Conservation (phyloP, 208 protist genomes). For the Leishmania amazonensis region DNA sequence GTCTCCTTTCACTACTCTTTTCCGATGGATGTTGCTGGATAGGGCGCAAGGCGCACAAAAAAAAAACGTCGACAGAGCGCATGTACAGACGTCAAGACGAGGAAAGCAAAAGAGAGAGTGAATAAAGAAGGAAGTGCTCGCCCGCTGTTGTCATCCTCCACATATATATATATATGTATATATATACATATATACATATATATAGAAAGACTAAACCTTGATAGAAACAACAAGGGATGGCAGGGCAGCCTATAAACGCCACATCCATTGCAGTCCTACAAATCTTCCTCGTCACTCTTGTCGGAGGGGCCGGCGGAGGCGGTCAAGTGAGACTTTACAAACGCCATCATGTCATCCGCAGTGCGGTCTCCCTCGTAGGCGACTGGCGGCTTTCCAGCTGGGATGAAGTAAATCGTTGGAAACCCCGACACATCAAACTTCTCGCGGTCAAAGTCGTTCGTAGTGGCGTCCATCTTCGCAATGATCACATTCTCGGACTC, state of each 20-base stretch:
- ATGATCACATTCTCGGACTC: constrained; percentile 69
- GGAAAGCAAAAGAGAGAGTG: constrained; percentile 22
- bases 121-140: constrained; percentile 8
- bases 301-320: background rate
- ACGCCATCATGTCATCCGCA: constrained; percentile 49
- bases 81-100: background rate
- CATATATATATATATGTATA: background rate
- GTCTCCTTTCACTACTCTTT: background rate
- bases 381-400: constrained; percentile 49
- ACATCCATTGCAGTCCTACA: constrained; percentile 19
- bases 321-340: constrained; percentile 54
- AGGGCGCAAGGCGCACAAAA: background rate
- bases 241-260: background rate
- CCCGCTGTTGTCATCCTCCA: background rate
- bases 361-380: constrained; percentile 81
- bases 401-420: constrained; percentile 88
- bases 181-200: too few species aligned
- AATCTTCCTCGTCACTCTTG: constrained; percentile 28
- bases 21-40: background rate
- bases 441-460: constrained; percentile 55
- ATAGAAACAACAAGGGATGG: background rate
- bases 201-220: background rate
- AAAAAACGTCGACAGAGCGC: background rate
- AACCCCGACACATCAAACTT: constrained; percentile 66
- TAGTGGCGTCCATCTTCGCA: constrained; percentile 81